Evolutionary conservation across 441 rosid species (phyloP), one percentile per base, ranked within the genome.

Genomic region (Metrosideros polymorpha): DNA sequence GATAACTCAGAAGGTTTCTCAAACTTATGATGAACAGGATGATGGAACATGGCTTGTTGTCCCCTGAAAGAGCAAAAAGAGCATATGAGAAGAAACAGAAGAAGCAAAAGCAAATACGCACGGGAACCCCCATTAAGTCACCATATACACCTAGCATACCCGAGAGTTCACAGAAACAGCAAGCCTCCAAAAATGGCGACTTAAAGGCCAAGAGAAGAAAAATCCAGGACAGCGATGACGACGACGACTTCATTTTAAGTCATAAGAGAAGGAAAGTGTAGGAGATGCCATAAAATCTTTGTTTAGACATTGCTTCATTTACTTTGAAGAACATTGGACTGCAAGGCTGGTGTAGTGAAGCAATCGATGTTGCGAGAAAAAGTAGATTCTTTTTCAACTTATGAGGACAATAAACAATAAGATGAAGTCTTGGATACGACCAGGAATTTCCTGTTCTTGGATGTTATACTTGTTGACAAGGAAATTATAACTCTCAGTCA

Each of bases 31-130:
- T 63, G 86, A 89, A 79, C 90, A 97, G 99, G 99, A 91, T 97
- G 94, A 96, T 97, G 99, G 99, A 97, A 90, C 98, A 97, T 86
- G 99, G 98, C 32, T 88, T 96, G 91, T 91, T 97, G 88, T 94
- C 98, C 85, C 92, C 94, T 12, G 99, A 94, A 18, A 93, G 92
- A 89, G 94, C 99, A 6, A 96, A 93, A 89, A 93, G 54, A 91
- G 98, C 96, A 6, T 82, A 88, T 14, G 98, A 96, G 92, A 97
- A 93, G 94, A 97, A 96, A 88, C 99, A 93, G 89, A 93, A 95
- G 89, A 95, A 92, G 91, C 98, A 93, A 92, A 97, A 93, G 92
- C 93, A 94, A 90, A 89, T 92, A 54, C 89, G 98, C 59, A 71
- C 76, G 86, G 98, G 97, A 86, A 95, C 93, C 86, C 98, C 98